Evolutionary conservation across 1,139 yeast species (phyloP), one percentile per base, ranked within the genome.

Genomic region (Groenewaldozyma auringiensis): DNA sequence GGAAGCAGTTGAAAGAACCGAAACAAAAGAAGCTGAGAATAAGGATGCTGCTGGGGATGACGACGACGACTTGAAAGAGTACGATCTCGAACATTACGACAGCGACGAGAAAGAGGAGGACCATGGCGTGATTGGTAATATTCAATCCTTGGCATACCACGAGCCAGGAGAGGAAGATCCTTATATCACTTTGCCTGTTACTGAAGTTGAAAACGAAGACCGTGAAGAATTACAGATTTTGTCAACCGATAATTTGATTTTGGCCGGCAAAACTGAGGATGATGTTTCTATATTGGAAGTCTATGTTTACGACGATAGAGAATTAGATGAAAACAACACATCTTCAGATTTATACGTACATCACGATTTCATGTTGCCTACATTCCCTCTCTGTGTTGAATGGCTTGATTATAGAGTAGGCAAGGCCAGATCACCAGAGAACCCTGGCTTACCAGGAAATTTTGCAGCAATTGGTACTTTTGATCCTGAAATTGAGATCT

Each of bases 401-500:
- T 89, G 98, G 96, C 67, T 92, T 51, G 84, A 87, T 64, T 84
- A 76, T 64, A 75, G 74, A 16, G 65, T 63, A 4, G 66, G 68
- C 6, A 48, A 54, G 32, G 42, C 46, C 8, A 41, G 50, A 25
- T 54, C 49, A 13, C 43, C 49, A 29, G 54, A 64, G 33, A 67
- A 63, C 31, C 68, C 60, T n/a, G 56, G 64, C 32, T 74, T 76
- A 51, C 69, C 80, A 36, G 96, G 95, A 8, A 92, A 88, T 64
- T 87, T 85, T 65, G 97, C 95, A 1, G 98, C 98, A 13, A 74
- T 92, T 52, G 97, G 98, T 62, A 86, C 98, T 1, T 89, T 92
- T 64, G 98, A 92, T 58, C 98, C 98, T 35, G 94, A 85, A 61
- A 92, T 92, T 64, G 99, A 92, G 67, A 75, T 92, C 50, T 94